Evolutionary conservation across 2,329 filamentous ascomycete genomes (phyloP).

Genomic region (Arthroderma uncinatum): DNA sequence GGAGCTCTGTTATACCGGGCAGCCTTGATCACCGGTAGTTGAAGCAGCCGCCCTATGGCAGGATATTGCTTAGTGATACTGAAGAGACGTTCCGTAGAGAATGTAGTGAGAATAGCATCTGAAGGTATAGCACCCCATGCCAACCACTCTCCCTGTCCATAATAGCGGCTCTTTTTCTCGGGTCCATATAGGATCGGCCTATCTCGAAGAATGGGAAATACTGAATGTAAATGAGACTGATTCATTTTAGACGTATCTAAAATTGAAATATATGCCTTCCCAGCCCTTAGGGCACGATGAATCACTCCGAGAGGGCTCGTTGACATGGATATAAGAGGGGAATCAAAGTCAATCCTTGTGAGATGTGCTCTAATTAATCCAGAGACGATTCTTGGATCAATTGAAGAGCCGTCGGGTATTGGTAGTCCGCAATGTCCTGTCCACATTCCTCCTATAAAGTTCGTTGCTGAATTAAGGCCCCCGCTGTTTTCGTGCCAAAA

Average conservation of each 20-base stretch:
- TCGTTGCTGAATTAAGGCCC: constrained; percentile 22
- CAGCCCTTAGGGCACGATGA: constrained; percentile 22
- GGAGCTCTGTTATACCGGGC: background rate
- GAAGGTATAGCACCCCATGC: constrained; percentile 25
- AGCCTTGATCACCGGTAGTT: constrained; percentile 17
- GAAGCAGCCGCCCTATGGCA: constrained; percentile 21
- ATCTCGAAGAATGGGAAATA: background rate
- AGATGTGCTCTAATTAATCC: constrained; percentile 21
- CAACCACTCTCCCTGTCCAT: constrained; percentile 24
- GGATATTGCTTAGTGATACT: constrained; percentile 12
- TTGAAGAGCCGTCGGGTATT: constrained; percentile 13
- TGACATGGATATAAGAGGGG: constrained; percentile 29
- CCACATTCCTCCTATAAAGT: constrained; percentile 23
- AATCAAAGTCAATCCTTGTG: constrained; percentile 12
- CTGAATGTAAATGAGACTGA: background rate
- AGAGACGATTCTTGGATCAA: constrained; percentile 16
- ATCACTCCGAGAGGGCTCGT: constrained; percentile 21
- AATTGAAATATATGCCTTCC: constrained; percentile 21
- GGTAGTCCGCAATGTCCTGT: background rate
- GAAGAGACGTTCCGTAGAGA: constrained; percentile 20
- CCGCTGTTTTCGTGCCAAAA: constrained; percentile 24
- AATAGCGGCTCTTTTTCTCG: constrained; percentile 18
- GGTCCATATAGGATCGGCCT: constrained; percentile 5
- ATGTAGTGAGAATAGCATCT: constrained; percentile 21
- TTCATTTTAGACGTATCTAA: constrained; percentile 20